phyloP scores from a whole-genome alignment of 306 rosid genomes.

The Malus fusca region DNA sequence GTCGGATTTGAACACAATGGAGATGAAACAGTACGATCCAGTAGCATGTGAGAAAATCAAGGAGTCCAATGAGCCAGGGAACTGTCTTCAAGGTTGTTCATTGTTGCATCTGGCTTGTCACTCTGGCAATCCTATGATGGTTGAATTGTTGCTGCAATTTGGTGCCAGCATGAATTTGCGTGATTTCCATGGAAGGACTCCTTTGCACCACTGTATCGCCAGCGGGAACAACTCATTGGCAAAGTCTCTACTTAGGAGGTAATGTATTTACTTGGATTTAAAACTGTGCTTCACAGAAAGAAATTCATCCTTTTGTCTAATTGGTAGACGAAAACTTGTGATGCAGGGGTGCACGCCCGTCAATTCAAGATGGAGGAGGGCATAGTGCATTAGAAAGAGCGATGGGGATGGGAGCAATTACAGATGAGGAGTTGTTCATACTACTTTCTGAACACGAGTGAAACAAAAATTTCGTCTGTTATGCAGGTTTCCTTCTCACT shows the following conservation, averaged over 20 bases:
- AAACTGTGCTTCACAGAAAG: background rate
- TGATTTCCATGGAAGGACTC: slow-evolving; percentile 89
- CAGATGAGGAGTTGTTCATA: slow-evolving; percentile 83
- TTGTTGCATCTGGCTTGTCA: slow-evolving; percentile 83
- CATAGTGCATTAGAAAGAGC: slow-evolving; percentile 80
- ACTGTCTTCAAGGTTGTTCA: slow-evolving; percentile 71
- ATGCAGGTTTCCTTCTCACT: background rate
- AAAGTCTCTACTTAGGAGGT: slow-evolving; percentile 85
- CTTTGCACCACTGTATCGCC: slow-evolving; percentile 83
- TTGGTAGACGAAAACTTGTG: background rate
- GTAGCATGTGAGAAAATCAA: slow-evolving; percentile 36
- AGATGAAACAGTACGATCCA: slow-evolving; percentile 45
- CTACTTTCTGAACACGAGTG: slow-evolving; percentile 51
- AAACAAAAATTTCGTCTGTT: background rate
- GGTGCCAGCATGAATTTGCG: slow-evolving; percentile 71
- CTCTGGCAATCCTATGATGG: slow-evolving; percentile 52
- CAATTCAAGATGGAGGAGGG: slow-evolving; percentile 77
- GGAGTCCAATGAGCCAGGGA: slow-evolving; percentile 40
- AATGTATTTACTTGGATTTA: slow-evolving; percentile 1
- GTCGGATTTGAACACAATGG: slow-evolving; percentile 3
- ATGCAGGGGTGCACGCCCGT: slow-evolving; percentile 72
- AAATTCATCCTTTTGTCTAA: background rate
- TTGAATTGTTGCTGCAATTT: slow-evolving; percentile 85
- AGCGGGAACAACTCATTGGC: slow-evolving; percentile 61
- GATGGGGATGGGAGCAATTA: slow-evolving; percentile 94